phyloP scores from a whole-genome alignment of 2,329 filamentous ascomycete species.

The Alternaria ethzedia region DNA sequence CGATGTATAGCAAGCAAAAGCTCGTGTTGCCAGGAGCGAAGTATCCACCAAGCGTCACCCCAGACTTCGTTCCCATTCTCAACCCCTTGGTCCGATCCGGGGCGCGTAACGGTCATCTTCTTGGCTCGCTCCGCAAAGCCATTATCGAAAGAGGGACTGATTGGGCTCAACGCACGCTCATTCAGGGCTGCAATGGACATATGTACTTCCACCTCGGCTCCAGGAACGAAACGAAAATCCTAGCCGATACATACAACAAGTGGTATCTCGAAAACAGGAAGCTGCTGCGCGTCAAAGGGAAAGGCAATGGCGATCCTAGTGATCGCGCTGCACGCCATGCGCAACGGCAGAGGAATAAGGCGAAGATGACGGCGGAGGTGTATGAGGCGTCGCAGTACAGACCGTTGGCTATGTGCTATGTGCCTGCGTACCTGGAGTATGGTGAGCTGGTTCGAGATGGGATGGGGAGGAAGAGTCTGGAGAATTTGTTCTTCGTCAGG shows the following conservation, averaged over 20 bases:
- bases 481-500: conserved; percentile 37
- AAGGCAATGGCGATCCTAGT: neutral
- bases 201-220: conserved; percentile 37
- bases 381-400: conserved; percentile 28
- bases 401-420: conserved; percentile 29
- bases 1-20: conserved; percentile 28
- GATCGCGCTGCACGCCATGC: conserved; percentile 10
- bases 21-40: conserved; percentile 32
- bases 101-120: conserved; percentile 34
- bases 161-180: conserved; percentile 35
- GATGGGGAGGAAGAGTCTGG: conserved; percentile 3
- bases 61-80: conserved; percentile 34
- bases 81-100: conserved; percentile 17
- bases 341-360: conserved; percentile 18
- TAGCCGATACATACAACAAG: conserved; percentile 27
- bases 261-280: conserved; percentile 18
- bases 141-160: conserved; percentile 29
- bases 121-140: conserved; percentile 27
- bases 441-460: neutral
- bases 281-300: conserved; percentile 3
- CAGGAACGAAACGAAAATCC: conserved; percentile 5
- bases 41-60: conserved; percentile 18
- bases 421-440: conserved; percentile 36
- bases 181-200: conserved; percentile 35
- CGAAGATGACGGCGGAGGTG: conserved; percentile 22